phyloP scores from a whole-genome alignment of 352 stramenopile species.

The Elongisporangium senticosum region DNA sequence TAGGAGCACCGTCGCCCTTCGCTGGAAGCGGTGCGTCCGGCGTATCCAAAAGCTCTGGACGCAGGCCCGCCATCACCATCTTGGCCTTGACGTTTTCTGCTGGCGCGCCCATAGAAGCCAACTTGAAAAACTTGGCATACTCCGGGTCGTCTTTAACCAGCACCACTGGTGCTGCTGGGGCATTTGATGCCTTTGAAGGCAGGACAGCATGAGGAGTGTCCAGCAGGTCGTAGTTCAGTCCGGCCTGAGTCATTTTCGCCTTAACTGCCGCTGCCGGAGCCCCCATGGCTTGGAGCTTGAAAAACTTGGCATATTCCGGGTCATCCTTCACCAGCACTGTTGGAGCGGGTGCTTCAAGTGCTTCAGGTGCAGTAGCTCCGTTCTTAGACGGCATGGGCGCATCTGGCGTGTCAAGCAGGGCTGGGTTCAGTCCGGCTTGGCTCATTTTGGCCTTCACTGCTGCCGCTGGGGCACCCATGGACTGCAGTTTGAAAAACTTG shows the following conservation, averaged over 20 bases:
- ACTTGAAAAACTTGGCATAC: constrained; percentile 72
- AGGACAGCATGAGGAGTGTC: constrained; percentile 53
- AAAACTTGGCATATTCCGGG: constrained; percentile 64
- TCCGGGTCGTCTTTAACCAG: constrained; percentile 50
- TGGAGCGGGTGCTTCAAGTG: constrained; percentile 2
- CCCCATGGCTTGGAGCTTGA: constrained; percentile 65
- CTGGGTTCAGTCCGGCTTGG: constrained; percentile 48
- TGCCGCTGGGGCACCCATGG: constrained; percentile 47
- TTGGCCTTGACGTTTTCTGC: constrained; percentile 47
- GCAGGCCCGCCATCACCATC: constrained; percentile 49
- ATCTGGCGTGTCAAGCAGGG: constrained; percentile 71
- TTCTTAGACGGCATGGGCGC: constrained; percentile 21
- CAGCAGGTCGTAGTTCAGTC: constrained; percentile 43
- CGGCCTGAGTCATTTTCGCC: constrained; percentile 62
- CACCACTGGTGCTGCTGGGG: constrained; percentile 18
- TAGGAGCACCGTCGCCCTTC: constrained; percentile 2
- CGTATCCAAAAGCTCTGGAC: constrained; percentile 63
- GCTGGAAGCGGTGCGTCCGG: constrained; percentile 41
- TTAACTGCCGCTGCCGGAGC: constrained; percentile 53
- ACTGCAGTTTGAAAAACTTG: constrained; percentile 73
- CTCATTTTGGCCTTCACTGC: constrained; percentile 63
- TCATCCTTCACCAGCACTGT: constrained; percentile 56
- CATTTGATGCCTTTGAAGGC: constrained; percentile 7
- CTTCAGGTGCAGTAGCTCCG: not conserved
- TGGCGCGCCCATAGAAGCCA: constrained; percentile 52